Conservation (phyloP, 805 yeast species). For the Hanseniaspora thailandica region DNA sequence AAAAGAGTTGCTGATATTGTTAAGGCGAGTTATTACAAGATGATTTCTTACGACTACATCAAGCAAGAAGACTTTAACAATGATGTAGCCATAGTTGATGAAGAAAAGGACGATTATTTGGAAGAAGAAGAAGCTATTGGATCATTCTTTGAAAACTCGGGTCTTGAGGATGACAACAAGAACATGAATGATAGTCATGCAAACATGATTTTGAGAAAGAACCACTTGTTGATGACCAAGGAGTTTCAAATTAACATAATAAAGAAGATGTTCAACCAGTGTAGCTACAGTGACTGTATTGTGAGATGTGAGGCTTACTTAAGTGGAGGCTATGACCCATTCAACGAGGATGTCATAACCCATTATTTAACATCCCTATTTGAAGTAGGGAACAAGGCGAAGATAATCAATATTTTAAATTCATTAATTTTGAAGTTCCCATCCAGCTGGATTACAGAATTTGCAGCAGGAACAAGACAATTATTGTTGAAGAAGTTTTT, state of each 20-base stretch:
- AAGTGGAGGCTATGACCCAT: slow-evolving; percentile 43
- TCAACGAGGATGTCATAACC: slow-evolving; percentile 62
- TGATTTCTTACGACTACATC: slow-evolving; percentile 62
- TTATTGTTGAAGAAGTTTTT: slow-evolving; percentile 55
- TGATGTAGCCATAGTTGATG: slow-evolving; percentile 31
- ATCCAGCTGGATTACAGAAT: slow-evolving; percentile 72
- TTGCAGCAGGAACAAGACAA: slow-evolving; percentile 85
- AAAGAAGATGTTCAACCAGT: slow-evolving; percentile 58
- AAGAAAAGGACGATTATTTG: neutral
- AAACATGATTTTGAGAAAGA: slow-evolving; percentile 54
- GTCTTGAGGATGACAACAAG: neutral
- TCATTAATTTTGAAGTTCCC: slow-evolving; percentile 78
- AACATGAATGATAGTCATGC: slow-evolving; percentile 27
- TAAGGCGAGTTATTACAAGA: slow-evolving; percentile 61
- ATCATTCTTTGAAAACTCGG: slow-evolving; percentile 2
- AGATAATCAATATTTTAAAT: slow-evolving; percentile 69
- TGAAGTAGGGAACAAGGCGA: slow-evolving; percentile 74
- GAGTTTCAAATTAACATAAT: slow-evolving; percentile 62
- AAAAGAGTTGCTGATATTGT: slow-evolving; percentile 61
- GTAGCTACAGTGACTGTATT: slow-evolving; percentile 67
- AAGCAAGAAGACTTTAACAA: slow-evolving; percentile 15
- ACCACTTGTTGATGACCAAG: slow-evolving; percentile 52
- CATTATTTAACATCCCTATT: slow-evolving; percentile 71
- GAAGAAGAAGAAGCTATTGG: slow-evolving; percentile 39
- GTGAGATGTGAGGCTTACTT: slow-evolving; percentile 53